Percentiles rank a stretch among this genome's conserved stretches.
Conservation (phyloP, 1,284 basidiomycete species). For the Lignosus rhinocerotis region DNA sequence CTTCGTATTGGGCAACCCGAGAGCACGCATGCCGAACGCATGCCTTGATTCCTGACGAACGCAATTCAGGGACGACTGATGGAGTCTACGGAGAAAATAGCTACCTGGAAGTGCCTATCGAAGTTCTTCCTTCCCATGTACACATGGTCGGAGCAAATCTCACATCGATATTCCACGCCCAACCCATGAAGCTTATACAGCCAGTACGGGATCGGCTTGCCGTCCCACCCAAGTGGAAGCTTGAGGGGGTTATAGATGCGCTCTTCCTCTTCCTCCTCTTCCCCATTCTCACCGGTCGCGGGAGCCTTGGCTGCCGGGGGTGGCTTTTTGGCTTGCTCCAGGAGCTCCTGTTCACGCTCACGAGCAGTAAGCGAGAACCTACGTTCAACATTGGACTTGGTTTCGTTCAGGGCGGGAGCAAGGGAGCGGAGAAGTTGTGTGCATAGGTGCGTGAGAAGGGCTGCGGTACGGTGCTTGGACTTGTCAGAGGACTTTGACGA, state of each 20-base stretch:
- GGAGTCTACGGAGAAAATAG: slow-evolving; percentile 27
- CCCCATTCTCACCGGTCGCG: slow-evolving; percentile 52
- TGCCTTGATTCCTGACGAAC: slow-evolving; percentile 83
- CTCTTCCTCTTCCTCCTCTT: slow-evolving; percentile 93
- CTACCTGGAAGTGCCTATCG: slow-evolving; percentile 84
- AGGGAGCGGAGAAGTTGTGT: slow-evolving; percentile 69
- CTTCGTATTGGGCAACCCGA: slow-evolving; percentile 96
- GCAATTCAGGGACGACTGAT: neutral
- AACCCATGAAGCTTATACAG: slow-evolving; percentile 97
- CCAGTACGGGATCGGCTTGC: slow-evolving; percentile 99
- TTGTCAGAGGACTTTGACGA: slow-evolving; percentile 43
- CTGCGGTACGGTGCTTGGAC: slow-evolving; percentile 68
- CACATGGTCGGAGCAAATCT: slow-evolving; percentile 95
- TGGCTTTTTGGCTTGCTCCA: slow-evolving; percentile 78
- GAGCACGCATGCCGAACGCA: slow-evolving; percentile 97
- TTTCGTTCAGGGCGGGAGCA: slow-evolving; percentile 76
- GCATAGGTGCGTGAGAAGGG: slow-evolving; percentile 73
- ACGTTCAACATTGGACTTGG: slow-evolving; percentile 95
- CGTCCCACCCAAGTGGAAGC: slow-evolving; percentile 96
- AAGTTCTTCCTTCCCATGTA: slow-evolving; percentile 98
- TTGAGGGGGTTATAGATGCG: slow-evolving; percentile 98
- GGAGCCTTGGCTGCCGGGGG: slow-evolving; percentile 49
- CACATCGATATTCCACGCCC: slow-evolving; percentile 96
- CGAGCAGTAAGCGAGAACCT: slow-evolving; percentile 94
- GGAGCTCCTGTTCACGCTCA: slow-evolving; percentile 91